Base-by-base conservation (phyloP, 1,284 basidiomycete species). In the Sporisorium exsertum region DNA sequence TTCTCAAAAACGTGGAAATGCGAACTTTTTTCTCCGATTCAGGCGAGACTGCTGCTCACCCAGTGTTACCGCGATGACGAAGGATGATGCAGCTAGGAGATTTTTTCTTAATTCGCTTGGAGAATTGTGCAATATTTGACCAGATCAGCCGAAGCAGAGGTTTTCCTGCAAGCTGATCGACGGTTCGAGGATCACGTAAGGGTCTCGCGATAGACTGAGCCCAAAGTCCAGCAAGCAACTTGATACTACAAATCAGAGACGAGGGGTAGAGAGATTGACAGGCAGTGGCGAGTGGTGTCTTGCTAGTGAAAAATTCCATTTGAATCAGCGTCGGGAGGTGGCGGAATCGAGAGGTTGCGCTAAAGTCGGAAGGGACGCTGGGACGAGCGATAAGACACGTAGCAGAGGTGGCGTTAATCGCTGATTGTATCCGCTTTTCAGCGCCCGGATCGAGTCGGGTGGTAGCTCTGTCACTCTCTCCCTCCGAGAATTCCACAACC, bases 391-490 rank as follows among this genome's bases (percentile, higher is more conserved):
- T 57, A 57, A 57, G 55, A 29, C 22, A 33, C 50, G 49, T 16
- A 33, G 12, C 18, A 20, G 26, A 57, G 43, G 55, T 57, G 32
- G 55, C 43, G 43, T 37, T 49, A 43, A 22, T 12, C 8, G 50
- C 20, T 52, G 29, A 43, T 27, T 26, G 26, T 49, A 46, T 27
- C 45, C 56, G 45, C n/a, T n/a, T 26, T 24, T 47, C 32, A 49
- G 20, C 43, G 45, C 53, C 58, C 69, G 69, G 69, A 62, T 65
- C 63, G 58, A 71, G 62, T 64, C 68, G 68, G 68, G 27, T 61
- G 6, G 5, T 3, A 20, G 40, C 40, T 12, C 35, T 15, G 8
- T 35, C 35, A 5, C 35, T 24, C 29, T 15, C 20, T 46, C 40
- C 58, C 42, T 3, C 43, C 18, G 22, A 18, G 35, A 13, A 10